Evolutionary conservation across 352 stramenopile species (phyloP), one percentile per base, ranked within the genome.

Genomic region (Phytophthora rubi): DNA sequence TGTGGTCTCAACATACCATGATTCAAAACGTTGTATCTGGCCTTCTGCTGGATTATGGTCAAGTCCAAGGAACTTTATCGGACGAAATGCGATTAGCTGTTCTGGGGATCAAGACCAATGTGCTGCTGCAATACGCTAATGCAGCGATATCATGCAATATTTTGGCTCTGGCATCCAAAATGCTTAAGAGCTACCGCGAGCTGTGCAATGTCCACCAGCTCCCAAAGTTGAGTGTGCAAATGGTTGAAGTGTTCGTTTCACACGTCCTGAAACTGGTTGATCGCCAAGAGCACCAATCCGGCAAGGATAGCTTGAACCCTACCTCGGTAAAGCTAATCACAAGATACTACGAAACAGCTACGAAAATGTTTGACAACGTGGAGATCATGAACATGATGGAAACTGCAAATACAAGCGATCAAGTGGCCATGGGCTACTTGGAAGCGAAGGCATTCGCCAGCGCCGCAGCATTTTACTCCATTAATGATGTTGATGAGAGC

Each of bases 201-300:
- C 53, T 91, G 9, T 95, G 88, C 68, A 93, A 91, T 30, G 26
- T 62, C 10, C 53, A 91, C 16, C 69, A 86, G 13, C 76, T 95
- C 0, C 83, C 88, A 2, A 95, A 94, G 59, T 70, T 94, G 4
- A 95, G 80, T 44, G 76, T 89, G 7, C 53, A 86, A 10, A 95
- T 95, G 88, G 79, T 94, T 12, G 77, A 93, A 15, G 86, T 94
- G 6, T 95, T 93, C 62, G 85, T 93, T 37, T 89, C 83, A 1
- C 88, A 95, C 32, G 81, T 95, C 18, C 77, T 92, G 32, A 95
- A 92, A 62, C 59, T 94, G 12, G 79, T 88, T 12, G 82, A 90
- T 62, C 80, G 82, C 0, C 84, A 92, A 67, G 53, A 77, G 7
- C 80, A 91, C 45, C 78, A 84, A 61, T 59, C 64, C 0, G 68